These are phyloP conservation scores for Spongiforma sp. DNA, from an alignment of 1,284 basidiomycete species.

Conservation along the genomic window DNA sequence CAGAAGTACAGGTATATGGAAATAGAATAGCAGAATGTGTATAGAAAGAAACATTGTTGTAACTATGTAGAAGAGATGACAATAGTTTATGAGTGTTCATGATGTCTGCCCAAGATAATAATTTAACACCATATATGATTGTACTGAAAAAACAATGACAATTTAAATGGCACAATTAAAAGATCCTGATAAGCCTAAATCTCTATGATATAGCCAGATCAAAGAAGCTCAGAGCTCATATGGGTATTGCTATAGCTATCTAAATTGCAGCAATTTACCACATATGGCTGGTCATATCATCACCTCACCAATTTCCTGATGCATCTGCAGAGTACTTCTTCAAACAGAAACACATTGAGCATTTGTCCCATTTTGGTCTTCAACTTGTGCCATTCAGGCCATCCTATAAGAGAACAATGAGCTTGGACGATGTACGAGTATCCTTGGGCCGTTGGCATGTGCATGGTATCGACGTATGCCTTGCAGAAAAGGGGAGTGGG, in stretches of 20 bases:
- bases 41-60: background rate
- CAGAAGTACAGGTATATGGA: background rate
- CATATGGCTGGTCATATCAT: too few species aligned
- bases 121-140: background rate
- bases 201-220: background rate
- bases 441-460: background rate
- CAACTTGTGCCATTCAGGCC: constrained; percentile 6
- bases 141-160: background rate
- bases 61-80: background rate
- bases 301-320: too few species aligned
- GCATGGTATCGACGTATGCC: background rate
- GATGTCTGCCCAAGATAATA: background rate
- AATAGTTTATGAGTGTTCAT: background rate
- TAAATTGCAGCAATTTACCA: too few species aligned
- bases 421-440: constrained; percentile 6
- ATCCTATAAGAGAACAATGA: background rate
- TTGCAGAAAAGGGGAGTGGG: too few species aligned
- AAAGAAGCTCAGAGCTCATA: background rate
- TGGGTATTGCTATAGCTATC: too few species aligned
- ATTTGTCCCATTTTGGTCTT: constrained; percentile 13
- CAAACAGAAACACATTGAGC: background rate
- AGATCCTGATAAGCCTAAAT: background rate
- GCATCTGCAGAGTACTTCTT: constrained; percentile 5
- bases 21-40: background rate
- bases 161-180: background rate